These are phyloP conservation scores for Colletotrichum tropicicola DNA, from an alignment of 2,329 filamentous ascomycete species.

Conservation along the genomic window DNA sequence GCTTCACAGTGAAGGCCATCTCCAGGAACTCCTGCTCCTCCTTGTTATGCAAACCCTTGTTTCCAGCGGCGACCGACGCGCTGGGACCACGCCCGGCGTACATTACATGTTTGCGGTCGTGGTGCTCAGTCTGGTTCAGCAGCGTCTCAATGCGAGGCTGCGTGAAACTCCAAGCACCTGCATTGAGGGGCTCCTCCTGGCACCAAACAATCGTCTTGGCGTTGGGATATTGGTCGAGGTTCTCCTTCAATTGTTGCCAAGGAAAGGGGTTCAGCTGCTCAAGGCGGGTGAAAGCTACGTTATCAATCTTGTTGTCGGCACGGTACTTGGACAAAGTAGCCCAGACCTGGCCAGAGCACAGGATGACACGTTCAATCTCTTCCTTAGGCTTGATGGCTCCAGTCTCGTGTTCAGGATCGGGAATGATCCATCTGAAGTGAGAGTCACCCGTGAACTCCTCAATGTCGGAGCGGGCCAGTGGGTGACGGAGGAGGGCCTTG, in stretches of 20 bases:
- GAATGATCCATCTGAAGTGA: conserved; percentile 97
- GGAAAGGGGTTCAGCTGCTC: conserved; percentile 99
- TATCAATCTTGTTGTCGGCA: conserved; percentile 83
- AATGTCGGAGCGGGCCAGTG: conserved; percentile 86
- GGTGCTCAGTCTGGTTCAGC: conserved; percentile 90
- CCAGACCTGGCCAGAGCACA: conserved; percentile 96
- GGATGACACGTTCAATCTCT: conserved; percentile 91
- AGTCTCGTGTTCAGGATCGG: conserved; percentile 83
- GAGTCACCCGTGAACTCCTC: conserved; percentile 92
- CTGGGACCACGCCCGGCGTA: conserved; percentile 95
- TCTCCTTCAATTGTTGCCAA: conserved; percentile 95
- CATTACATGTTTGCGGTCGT: conserved; percentile 95
- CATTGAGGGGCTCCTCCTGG: conserved; percentile 97
- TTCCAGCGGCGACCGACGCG: conserved; percentile 90
- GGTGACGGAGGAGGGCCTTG: conserved; percentile 94
- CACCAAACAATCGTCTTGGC: conserved; percentile 97
- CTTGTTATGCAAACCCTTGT: conserved; percentile 88
- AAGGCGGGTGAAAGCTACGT: conserved; percentile 92
- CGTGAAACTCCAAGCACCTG: conserved; percentile 95
- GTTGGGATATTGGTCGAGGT: conserved; percentile 96
- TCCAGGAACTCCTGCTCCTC: conserved; percentile 88
- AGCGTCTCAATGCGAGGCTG: conserved; percentile 97
- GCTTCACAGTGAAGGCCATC: conserved; percentile 69
- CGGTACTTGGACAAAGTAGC: conserved; percentile 91
- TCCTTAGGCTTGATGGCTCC: conserved; percentile 80